Conservation (phyloP, 257 asterid species). For the Thymus mandschuricus region DNA sequence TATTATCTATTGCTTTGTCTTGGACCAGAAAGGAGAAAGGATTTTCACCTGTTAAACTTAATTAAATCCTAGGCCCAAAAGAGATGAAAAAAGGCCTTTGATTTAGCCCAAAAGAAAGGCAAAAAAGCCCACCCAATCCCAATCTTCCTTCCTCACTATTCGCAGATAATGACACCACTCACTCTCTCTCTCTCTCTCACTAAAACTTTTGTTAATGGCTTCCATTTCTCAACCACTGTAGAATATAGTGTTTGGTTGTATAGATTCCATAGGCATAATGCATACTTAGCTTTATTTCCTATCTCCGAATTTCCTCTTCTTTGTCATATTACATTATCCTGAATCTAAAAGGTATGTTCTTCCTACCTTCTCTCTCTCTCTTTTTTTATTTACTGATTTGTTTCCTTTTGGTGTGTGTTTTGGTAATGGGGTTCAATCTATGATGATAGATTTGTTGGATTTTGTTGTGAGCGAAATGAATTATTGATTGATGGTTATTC, state of each 20-base stretch:
- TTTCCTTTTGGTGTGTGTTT: not conserved
- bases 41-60: no score
- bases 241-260: not conserved
- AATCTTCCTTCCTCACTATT: not conserved
- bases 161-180: not conserved
- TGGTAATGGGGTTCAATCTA: slow-evolving; percentile 18
- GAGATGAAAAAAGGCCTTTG: no score
- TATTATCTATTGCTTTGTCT: no score
- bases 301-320: slow-evolving; percentile 31
- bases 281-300: slow-evolving; percentile 20
- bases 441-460: slow-evolving; percentile 2
- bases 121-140: no score
- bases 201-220: not conserved
- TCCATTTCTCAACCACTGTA: not conserved
- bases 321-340: slow-evolving; percentile 23
- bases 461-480: not conserved
- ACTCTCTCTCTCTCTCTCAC: not conserved
- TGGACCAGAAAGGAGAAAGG: no score
- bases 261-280: slow-evolving; percentile 32
- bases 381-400: not conserved
- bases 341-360: slow-evolving; percentile 32
- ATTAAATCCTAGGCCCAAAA: no score
- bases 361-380: slow-evolving; percentile 33
- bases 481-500: slow-evolving; percentile 21
- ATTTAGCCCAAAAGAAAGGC: no score